phyloP scores from a whole-genome alignment of 1,139 yeast genomes.

The Protomyces arabidopsidicola region DNA sequence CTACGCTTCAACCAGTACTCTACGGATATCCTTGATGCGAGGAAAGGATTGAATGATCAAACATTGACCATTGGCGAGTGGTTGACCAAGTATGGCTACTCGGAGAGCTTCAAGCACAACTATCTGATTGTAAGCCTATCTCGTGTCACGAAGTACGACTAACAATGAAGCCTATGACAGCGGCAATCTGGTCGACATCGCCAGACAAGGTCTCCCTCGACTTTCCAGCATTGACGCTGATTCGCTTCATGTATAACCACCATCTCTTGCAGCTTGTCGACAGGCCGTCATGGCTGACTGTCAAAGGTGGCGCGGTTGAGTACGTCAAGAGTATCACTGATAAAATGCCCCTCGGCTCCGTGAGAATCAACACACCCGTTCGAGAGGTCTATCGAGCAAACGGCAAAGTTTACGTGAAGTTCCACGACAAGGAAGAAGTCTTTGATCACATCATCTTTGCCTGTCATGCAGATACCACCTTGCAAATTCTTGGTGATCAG shows the following conservation, averaged over 20 bases:
- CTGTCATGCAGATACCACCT: constrained; percentile 22
- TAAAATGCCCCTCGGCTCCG: constrained; percentile 24
- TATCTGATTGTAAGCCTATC: constrained; percentile 11
- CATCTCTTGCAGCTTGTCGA: constrained; percentile 20
- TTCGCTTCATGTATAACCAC: constrained; percentile 24
- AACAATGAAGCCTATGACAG: constrained; percentile 21
- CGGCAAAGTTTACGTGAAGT: constrained; percentile 16
- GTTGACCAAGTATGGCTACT: constrained; percentile 15
- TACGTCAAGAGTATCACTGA: constrained; percentile 19
- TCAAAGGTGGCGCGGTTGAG: constrained; percentile 14
- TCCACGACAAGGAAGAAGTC: constrained; percentile 15
- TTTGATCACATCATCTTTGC: constrained; percentile 26
- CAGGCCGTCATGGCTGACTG: constrained; percentile 25
- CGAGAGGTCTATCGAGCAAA: constrained; percentile 23
- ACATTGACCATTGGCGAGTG: constrained; percentile 13
- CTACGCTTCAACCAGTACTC: constrained; percentile 24
- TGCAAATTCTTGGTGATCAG: constrained; percentile 7
- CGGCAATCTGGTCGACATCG: constrained; percentile 23
- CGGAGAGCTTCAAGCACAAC: constrained; percentile 19
- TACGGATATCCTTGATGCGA: constrained; percentile 15
- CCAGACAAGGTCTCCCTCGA: constrained; percentile 25
- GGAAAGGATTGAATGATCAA: constrained; percentile 2
- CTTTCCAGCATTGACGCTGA: constrained; percentile 20
- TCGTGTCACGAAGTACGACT: neutral
- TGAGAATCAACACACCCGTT: constrained; percentile 6